These are phyloP conservation scores for Forsythia suspensa DNA, from an alignment of 257 asterid genomes.

Conservation along the genomic window DNA sequence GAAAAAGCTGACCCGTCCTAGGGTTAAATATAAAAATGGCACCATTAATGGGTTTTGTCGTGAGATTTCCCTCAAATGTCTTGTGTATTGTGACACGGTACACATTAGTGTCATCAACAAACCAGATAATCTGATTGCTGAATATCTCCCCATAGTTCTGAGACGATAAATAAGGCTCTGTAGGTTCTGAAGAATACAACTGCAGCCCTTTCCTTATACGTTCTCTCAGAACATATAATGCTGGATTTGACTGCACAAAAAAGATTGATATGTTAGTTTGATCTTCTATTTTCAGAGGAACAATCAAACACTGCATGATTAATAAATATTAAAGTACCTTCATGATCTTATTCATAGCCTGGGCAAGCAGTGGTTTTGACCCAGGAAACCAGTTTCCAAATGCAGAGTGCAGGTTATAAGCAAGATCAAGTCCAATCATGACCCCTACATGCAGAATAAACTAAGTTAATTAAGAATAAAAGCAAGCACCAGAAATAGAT, in stretches of 20 bases:
- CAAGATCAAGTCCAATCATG: slow-evolving; percentile 97
- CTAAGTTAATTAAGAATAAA: not conserved
- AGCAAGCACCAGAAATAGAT: not conserved
- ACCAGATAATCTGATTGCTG: slow-evolving; percentile 99
- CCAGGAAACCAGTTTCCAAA: slow-evolving; percentile 99
- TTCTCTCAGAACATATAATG: slow-evolving; percentile 89
- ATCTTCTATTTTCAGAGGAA: not conserved
- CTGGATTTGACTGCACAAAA: slow-evolving; percentile 87
- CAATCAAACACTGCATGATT: not conserved
- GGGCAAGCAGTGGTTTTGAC: slow-evolving; percentile 94
- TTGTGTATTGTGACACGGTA: slow-evolving; percentile 98
- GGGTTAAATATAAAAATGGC: slow-evolving; percentile 98
- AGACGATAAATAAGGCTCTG: slow-evolving; percentile 97
- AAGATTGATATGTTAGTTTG: slow-evolving; percentile 13
- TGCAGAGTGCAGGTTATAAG: slow-evolving; percentile 95
- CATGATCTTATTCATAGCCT: slow-evolving; percentile 99
- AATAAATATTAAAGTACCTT: slow-evolving; percentile 51
- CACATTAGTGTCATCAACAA: slow-evolving; percentile 97
- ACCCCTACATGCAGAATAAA: slow-evolving; percentile 60
- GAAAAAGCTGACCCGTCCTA: slow-evolving; percentile 91
- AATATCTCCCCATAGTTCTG: slow-evolving; percentile 99
- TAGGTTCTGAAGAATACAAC: slow-evolving; percentile 96
- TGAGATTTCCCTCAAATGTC: slow-evolving; percentile 96
- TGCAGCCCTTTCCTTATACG: slow-evolving; percentile 96
- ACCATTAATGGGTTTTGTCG: slow-evolving; percentile 96